A percentile compares a stretch with the other conserved stretches of the same genome.
phyloP scores from a whole-genome alignment of 805 yeast genomes.

The Kodamaea laetipori region DNA sequence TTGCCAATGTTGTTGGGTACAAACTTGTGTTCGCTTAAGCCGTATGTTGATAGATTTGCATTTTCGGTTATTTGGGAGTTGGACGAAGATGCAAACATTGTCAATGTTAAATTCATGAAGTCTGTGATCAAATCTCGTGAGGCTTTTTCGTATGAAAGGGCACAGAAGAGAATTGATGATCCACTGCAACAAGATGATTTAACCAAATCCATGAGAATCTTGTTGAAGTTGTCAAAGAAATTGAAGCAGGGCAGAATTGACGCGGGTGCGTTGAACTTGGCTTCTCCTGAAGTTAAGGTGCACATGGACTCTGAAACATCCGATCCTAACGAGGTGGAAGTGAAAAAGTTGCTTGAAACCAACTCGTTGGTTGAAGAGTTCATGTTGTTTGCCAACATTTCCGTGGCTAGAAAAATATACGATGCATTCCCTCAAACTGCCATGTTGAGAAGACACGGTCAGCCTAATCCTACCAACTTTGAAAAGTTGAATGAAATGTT shows the following conservation, averaged over 20 bases:
- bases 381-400: conserved; percentile 95
- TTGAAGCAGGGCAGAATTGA: conserved; percentile 83
- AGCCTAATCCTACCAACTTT: conserved; percentile 95
- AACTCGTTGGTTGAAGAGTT: conserved; percentile 97
- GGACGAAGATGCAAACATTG: conserved; percentile 81
- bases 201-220: conserved; percentile 84
- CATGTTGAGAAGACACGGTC: conserved; percentile 94
- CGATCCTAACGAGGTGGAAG: conserved; percentile 94
- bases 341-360: conserved; percentile 83
- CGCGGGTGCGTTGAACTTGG: conserved; percentile 94
- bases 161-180: conserved; percentile 91
- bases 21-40: conserved; percentile 90
- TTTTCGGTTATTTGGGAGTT: conserved; percentile 96
- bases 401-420: conserved; percentile 90
- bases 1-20: conserved; percentile 94
- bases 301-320: conserved; percentile 96
- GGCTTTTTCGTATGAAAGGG: conserved; percentile 92
- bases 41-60: conserved; percentile 93
- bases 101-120: conserved; percentile 76
- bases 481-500: conserved; percentile 88
- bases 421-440: conserved; percentile 97
- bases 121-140: conserved; percentile 88
- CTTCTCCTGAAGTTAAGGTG: conserved; percentile 97
- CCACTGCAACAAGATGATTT: conserved; percentile 71
- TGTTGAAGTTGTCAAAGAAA: conserved; percentile 76